Evolutionary conservation across 1,139 yeast species (phyloP), one percentile per base, ranked within the genome.

Genomic region (Pichiaceae sp.): DNA sequence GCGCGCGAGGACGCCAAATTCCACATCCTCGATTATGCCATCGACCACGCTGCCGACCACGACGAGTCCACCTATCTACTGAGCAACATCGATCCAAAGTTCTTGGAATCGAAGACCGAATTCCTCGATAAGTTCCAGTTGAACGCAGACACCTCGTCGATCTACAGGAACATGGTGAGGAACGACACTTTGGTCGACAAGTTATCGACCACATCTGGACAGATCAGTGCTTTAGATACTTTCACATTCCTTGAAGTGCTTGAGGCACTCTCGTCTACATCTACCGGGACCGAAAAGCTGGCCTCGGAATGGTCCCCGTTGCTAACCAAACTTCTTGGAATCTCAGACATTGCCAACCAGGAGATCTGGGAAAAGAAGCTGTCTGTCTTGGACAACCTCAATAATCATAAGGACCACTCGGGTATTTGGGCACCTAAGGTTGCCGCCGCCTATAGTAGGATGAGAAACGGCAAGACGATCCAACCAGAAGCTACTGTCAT

Each of bases 341-440:
- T 36, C 27, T 37, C 36, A 11, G 30, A 35, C 20, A 36, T 50
- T 12, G 32, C 29, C 12, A 45, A 48, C 34, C 36, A 44, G 3
- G 49, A 49, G n/a, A 34, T 50, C 14, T 46, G 50, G 45, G 37
- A 41, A 4, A 19, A 42, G 26, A 50, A 49, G 29, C 17, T 41
- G 14, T 33, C 32, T 11, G 37, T 45, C 2, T 33, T 53, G 30
- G 44, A 43, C 5, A 38, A 42, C n/a, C 37, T 55, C 4, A 16
- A 45, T 2, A 25, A 36, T 3, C 37, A 38, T 14, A 33, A 41
- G 11, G 38, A 41, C 4, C 41, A 42, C 7, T 35, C 51, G 7
- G 48, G 49, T 15, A 33, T 50, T 14, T 53, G 57, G 57, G 15
- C 25, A n/a, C 33, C 31, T 3, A 49, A 46, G 33, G 31, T 53